A percentile compares a stretch with the other conserved stretches of the same genome.
Conservation (phyloP, 1,284 basidiomycete genomes). For the Macrocystidia cucumis region DNA sequence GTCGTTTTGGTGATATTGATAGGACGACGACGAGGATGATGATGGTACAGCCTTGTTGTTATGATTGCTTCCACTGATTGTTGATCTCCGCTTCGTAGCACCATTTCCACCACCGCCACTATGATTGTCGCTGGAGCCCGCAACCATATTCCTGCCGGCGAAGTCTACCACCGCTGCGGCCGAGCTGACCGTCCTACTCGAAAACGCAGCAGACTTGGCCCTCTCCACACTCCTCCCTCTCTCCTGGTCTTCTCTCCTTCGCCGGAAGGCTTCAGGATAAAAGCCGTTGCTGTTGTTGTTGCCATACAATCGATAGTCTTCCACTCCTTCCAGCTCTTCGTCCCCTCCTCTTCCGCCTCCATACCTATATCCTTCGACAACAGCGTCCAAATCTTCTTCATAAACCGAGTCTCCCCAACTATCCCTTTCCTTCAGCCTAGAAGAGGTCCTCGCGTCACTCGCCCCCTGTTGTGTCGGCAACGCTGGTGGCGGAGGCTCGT, state of each 20-base stretch:
- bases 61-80: no score
- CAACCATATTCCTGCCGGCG: conserved; percentile 17
- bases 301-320: no score
- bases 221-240: conserved; percentile 15
- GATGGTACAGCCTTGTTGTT: conserved; percentile 19
- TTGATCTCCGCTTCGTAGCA: conserved; percentile 19
- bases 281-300: conserved; percentile 10
- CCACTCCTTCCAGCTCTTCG: conserved; percentile 2
- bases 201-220: conserved; percentile 24
- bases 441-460: conserved; percentile 15
- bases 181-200: conserved; percentile 20
- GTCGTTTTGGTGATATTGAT: conserved; percentile 32
- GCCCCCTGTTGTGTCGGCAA: no score
- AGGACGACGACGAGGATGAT: conserved; percentile 30
- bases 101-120: no score
- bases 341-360: conserved; percentile 8
- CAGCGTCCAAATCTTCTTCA: conserved; percentile 24
- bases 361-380: conserved; percentile 19
- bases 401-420: conserved; percentile 42
- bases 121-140: no score
- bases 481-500: conserved; percentile 43
- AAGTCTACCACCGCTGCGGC: conserved; percentile 26
- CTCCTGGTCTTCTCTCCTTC: background rate
- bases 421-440: conserved; percentile 26
- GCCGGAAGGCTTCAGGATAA: conserved; percentile 6